Evolutionary conservation across 2,329 filamentous ascomycete species (phyloP).

Genomic region (Fusarium ambrosium): DNA sequence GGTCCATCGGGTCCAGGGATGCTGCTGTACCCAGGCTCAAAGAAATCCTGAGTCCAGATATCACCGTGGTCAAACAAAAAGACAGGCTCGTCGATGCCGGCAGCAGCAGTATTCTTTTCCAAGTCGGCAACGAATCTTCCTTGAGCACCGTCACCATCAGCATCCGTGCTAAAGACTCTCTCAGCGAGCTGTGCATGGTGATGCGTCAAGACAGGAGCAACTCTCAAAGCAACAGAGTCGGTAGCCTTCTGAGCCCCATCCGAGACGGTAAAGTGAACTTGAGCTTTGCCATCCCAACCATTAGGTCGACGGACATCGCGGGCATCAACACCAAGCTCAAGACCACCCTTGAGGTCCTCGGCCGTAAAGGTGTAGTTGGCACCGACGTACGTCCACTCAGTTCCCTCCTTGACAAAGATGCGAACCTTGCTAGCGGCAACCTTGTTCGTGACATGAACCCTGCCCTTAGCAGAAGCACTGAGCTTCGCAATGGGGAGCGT

Average conservation of each 20-base stretch:
- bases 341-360: constrained; percentile 46
- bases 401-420: constrained; percentile 44
- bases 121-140: constrained; percentile 14
- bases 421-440: constrained; percentile 43
- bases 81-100: constrained; percentile 22
- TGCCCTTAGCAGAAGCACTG: constrained; percentile 31
- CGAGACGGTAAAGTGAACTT: constrained; percentile 48
- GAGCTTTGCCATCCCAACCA: constrained; percentile 48
- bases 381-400: constrained; percentile 46
- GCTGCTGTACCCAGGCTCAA: constrained; percentile 56
- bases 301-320: constrained; percentile 46
- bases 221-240: constrained; percentile 49
- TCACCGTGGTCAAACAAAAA: constrained; percentile 26
- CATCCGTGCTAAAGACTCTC: constrained; percentile 30
- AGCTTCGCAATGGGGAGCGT: constrained; percentile 46
- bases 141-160: background rate
- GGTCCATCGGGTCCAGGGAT: constrained; percentile 55
- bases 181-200: constrained; percentile 52
- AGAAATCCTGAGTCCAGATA: constrained; percentile 56
- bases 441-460: constrained; percentile 22
- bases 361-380: constrained; percentile 46
- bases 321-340: constrained; percentile 52
- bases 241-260: constrained; percentile 32
- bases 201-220: constrained; percentile 54
- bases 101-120: background rate